Evolutionary conservation across 495 filamentous ascomycete genomes (phyloP), one percentile per base, ranked within the genome.

Genomic region (Aspergillus nanangensis): DNA sequence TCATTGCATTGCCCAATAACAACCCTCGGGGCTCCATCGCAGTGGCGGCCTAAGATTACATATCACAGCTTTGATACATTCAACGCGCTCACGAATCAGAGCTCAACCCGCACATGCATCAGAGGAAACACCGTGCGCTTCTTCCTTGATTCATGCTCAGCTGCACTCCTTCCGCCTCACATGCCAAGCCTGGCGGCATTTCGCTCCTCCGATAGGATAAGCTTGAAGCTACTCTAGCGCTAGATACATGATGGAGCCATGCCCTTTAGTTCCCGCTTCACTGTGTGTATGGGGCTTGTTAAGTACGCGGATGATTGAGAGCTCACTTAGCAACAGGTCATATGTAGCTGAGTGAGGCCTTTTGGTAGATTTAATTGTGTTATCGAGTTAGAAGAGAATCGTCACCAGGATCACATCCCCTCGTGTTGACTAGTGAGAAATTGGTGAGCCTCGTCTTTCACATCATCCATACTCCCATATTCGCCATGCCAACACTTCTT

Each of bases 401-500:
- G 22, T 22, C 18, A 41, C 38, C 38, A 37, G 17, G 34, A 37
- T 37, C 34, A 37, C 11, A 18, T n/a, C 34, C 34, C 14, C 3
- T 24, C 19, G 17, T 7, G 21, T 8, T 44, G 22, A 11, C 24
- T 38, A 48, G 19, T 35, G 5, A 47, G 41, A 10, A 47, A 38
- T 20, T 32, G 43, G 2, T 39, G 2, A 19, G 43, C 38, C 33
- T 55, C 52, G 22, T 38, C 7, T 34, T 41, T 44, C 17, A 55
- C 11, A 37, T 45, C 1, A 37, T 51, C 43, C 48, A 48, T 51
- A 25, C 47, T 48, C 27, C 24, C 34, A 41, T 55, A 55, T 38
- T 42, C 44, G 9, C 52, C 38, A 17, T n/a, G 23, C 47, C 52
- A 55, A 18, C 47, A 55, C 42, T 51, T 56, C 44, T 45, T 27